Evolutionary conservation across 805 yeast species (phyloP).

Genomic region (Barnettozyma populi): DNA sequence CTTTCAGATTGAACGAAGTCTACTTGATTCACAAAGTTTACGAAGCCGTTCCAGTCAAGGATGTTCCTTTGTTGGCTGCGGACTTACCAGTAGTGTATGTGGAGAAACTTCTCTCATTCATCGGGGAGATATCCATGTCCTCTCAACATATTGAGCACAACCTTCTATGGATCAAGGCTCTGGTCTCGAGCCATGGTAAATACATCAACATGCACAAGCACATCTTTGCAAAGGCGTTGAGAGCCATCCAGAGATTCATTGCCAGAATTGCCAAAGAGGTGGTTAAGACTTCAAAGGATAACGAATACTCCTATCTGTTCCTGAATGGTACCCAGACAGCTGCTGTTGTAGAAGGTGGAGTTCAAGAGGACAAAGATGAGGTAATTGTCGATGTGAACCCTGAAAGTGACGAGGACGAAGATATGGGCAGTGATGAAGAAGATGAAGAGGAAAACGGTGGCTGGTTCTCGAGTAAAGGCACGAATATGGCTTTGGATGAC

Average conservation of each 20-base stretch:
- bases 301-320: conserved; percentile 50
- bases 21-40: conserved; percentile 67
- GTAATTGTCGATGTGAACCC: conserved; percentile 5
- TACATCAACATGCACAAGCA: conserved; percentile 59
- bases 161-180: conserved; percentile 69
- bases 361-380: conserved; percentile 11
- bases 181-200: conserved; percentile 71
- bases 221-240: conserved; percentile 56
- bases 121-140: conserved; percentile 61
- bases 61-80: conserved; percentile 59
- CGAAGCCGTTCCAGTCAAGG: conserved; percentile 66
- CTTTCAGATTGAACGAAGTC: conserved; percentile 84
- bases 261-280: conserved; percentile 71
- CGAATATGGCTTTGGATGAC: conserved; percentile 2
- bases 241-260: conserved; percentile 71
- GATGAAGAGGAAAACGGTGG: conserved; percentile 23
- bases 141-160: conserved; percentile 83
- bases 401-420: conserved; percentile 9
- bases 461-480: conserved; percentile 22
- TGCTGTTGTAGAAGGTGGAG: conserved; percentile 12
- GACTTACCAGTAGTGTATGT: conserved; percentile 77
- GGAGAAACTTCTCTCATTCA: conserved; percentile 57
- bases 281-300: conserved; percentile 46
- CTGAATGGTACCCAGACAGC: conserved; percentile 27
- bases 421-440: conserved; percentile 7